phyloP scores from a whole-genome alignment of 441 rosid genomes.

The Arabidopsis lyrata region DNA sequence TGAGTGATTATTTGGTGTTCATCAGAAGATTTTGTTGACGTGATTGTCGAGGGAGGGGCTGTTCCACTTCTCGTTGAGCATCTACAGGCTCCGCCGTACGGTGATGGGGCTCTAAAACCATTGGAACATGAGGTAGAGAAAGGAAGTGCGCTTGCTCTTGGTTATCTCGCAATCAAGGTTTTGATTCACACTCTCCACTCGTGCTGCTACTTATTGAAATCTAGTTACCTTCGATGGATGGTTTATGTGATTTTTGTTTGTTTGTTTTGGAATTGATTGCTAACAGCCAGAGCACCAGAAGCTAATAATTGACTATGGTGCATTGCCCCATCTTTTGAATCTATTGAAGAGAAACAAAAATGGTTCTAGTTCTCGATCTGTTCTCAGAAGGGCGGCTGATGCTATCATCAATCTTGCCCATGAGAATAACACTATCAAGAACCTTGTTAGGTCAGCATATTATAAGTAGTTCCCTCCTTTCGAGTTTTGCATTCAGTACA shows the following conservation, averaged over 20 bases:
- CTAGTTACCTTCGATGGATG: neutral
- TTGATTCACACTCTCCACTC: neutral
- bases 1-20: constrained; percentile 29
- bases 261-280: constrained; percentile 16
- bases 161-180: constrained; percentile 94
- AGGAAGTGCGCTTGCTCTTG: constrained; percentile 92
- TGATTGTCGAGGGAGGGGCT: constrained; percentile 93
- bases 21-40: constrained; percentile 88
- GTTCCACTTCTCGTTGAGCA: constrained; percentile 90
- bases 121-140: constrained; percentile 95
- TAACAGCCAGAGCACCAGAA: constrained; percentile 96
- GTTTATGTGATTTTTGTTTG: constrained; percentile 18
- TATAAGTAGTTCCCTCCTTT: constrained; percentile 25
- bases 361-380: constrained; percentile 73
- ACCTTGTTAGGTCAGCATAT: constrained; percentile 81
- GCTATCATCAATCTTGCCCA: constrained; percentile 96
- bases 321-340: constrained; percentile 76
- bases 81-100: constrained; percentile 71
- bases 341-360: constrained; percentile 74
- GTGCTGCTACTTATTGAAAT: no score
- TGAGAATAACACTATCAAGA: constrained; percentile 90
- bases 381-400: constrained; percentile 93
- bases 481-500: constrained; percentile 18
- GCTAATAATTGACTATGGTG: constrained; percentile 87
- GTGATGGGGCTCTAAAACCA: constrained; percentile 60